Evolutionary conservation across 176 grass and related monocot genomes (phyloP).

Genomic region (Musa beccarii): DNA sequence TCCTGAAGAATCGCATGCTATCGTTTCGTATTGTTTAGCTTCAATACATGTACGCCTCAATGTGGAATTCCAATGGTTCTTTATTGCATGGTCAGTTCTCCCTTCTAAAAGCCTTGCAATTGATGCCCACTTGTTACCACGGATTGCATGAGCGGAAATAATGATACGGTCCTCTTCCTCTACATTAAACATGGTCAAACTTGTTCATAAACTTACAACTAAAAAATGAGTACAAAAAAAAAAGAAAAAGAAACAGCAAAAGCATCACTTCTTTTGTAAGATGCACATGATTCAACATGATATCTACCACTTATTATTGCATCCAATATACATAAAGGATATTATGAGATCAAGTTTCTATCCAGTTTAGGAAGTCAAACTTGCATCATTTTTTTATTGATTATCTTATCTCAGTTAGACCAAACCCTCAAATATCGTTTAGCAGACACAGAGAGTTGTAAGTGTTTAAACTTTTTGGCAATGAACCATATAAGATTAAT

Average conservation of each 20-base stretch:
- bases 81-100: conserved; percentile 92
- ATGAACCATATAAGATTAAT: background rate
- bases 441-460: background rate
- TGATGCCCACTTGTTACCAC: conserved; percentile 90
- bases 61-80: conserved; percentile 99
- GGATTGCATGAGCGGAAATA: conserved; percentile 62
- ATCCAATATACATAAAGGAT: too few relatives aligned
- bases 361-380: background rate
- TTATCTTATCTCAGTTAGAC: too few relatives aligned
- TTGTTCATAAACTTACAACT: background rate
- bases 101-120: conserved; percentile 83
- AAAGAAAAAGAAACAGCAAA: background rate
- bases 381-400: too few relatives aligned
- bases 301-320: too few relatives aligned
- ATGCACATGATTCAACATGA: too few relatives aligned
- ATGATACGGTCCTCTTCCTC: conserved; percentile 91
- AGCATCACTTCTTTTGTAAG: too few relatives aligned
- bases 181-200: conserved; percentile 28
- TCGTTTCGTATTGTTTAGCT: conserved; percentile 27
- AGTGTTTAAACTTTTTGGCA: background rate
- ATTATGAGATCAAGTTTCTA: too few relatives aligned
- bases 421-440: background rate
- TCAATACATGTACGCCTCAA: conserved; percentile 49
- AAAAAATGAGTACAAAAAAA: background rate
- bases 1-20: conserved; percentile 24